A percentile compares a stretch with the other conserved stretches of the same genome.
These are phyloP conservation scores for Melampsora larici-populina DNA, from an alignment of 1,284 basidiomycete genomes.

Conservation along the genomic window DNA sequence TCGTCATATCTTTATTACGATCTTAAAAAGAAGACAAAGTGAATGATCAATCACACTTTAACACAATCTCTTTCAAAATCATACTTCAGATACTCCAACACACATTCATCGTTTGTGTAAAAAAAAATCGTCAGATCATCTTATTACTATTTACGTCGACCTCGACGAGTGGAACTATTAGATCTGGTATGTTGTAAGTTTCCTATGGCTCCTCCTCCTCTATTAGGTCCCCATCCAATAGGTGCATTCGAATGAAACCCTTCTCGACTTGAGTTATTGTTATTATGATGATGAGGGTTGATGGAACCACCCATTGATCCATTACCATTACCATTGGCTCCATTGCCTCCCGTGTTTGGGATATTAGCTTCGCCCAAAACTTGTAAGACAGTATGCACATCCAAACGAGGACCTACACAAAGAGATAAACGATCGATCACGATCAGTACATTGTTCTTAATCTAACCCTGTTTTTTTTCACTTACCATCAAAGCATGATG, in stretches of 20 bases:
- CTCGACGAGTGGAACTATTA: constrained; percentile 18
- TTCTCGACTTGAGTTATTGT: background rate
- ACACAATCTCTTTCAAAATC: background rate
- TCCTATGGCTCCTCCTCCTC: background rate
- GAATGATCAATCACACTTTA: background rate
- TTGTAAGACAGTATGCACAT: constrained; percentile 36
- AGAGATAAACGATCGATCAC: background rate
- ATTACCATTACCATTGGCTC: background rate
- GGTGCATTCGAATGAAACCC: constrained; percentile 10
- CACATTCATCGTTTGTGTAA: background rate
- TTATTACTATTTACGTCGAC: constrained; percentile 38
- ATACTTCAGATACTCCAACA: background rate
- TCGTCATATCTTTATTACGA: too few species aligned
- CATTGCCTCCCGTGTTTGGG: background rate
- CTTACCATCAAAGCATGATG: constrained; percentile 74
- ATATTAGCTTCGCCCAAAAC: constrained; percentile 36
- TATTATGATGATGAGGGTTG: background rate
- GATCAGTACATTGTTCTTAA: background rate
- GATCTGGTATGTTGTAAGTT: background rate
- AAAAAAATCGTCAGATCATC: background rate
- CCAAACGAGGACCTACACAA: constrained; percentile 29
- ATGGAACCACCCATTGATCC: constrained; percentile 1
- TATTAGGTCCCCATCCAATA: constrained; percentile 39
- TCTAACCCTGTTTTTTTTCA: constrained; percentile 43
- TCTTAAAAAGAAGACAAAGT: too few species aligned